A percentile compares a stretch with the other conserved stretches of the same genome.
Conservation (phyloP, 148 eudicot species). For the Camellia granthamiana region DNA sequence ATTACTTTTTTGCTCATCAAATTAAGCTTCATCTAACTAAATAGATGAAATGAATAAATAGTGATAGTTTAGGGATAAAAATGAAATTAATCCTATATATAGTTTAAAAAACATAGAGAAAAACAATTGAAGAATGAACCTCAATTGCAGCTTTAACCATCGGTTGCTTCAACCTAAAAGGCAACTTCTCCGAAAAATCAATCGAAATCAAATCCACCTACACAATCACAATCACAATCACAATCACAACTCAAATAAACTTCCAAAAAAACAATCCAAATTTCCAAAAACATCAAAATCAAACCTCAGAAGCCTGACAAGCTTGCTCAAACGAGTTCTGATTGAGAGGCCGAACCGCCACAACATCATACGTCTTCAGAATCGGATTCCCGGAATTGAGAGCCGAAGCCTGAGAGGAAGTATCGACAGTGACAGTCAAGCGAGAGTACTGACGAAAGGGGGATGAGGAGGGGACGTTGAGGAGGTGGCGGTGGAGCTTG, state of each 20-base stretch:
- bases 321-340: slow-evolving; percentile 74
- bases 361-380: slow-evolving; percentile 72
- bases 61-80: no score
- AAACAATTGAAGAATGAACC: slow-evolving; percentile 36
- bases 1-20: no score
- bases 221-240: slow-evolving; percentile 13
- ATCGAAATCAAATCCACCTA: slow-evolving; percentile 81
- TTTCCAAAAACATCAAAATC: neutral
- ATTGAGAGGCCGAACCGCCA: slow-evolving; percentile 73
- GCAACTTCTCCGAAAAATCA: slow-evolving; percentile 78
- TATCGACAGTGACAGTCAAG: slow-evolving; percentile 60
- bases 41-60: no score
- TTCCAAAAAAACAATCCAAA: neutral
- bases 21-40: no score
- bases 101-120: neutral
- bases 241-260: neutral
- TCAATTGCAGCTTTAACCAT: slow-evolving; percentile 72
- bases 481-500: slow-evolving; percentile 52
- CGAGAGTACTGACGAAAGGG: slow-evolving; percentile 83
- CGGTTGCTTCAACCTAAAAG: slow-evolving; percentile 74
- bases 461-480: slow-evolving; percentile 31
- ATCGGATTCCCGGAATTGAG: slow-evolving; percentile 76
- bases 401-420: slow-evolving; percentile 48
- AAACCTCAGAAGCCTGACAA: slow-evolving; percentile 53
- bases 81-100: no score